A percentile compares a stretch with the other conserved stretches of the same genome.
These are phyloP conservation scores for Orychophragmus violaceus DNA, from an alignment of 345 rosid genomes.

Conservation along the genomic window DNA sequence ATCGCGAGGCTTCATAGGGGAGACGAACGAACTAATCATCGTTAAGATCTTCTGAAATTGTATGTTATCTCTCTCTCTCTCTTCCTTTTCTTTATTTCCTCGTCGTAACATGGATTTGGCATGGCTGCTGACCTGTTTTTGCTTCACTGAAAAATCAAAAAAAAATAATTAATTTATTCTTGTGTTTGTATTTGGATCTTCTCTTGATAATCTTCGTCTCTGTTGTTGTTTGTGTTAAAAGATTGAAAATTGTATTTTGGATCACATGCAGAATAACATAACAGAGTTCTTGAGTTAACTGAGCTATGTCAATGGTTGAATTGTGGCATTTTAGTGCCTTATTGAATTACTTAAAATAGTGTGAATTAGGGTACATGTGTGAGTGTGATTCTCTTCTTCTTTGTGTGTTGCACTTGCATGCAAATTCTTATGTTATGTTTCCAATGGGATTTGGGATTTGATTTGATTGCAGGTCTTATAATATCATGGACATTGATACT, in stretches of 20 bases:
- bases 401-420: background rate
- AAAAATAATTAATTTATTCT: background rate
- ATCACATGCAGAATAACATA: no score
- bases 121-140: background rate
- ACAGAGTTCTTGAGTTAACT: no score
- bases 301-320: no score
- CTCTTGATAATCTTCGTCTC: no score
- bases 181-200: background rate
- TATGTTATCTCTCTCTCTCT: background rate
- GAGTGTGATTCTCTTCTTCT: background rate
- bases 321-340: background rate
- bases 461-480: conserved; percentile 12
- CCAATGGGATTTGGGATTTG: conserved; percentile 4
- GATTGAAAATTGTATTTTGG: no score
- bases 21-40: background rate
- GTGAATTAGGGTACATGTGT: background rate
- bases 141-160: background rate
- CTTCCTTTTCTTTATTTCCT: background rate
- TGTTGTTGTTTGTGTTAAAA: no score
- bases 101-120: background rate
- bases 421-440: background rate
- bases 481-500: conserved; percentile 33
- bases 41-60: background rate
- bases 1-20: background rate
- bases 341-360: background rate